These are phyloP conservation scores for Rhododendron henanense DNA, from an alignment of 148 eudicot species.

Conservation along the genomic window DNA sequence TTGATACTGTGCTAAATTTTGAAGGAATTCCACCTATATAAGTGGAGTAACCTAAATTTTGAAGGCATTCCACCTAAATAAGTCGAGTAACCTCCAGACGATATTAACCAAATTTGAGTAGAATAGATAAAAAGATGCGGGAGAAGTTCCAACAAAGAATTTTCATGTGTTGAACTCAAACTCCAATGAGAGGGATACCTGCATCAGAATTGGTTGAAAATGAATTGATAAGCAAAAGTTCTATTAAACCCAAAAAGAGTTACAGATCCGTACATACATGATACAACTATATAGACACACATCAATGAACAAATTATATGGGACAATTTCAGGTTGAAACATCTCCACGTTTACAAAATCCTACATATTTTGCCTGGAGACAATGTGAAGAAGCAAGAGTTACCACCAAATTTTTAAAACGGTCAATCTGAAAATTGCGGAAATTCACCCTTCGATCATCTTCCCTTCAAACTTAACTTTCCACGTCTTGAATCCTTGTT, in stretches of 20 bases:
- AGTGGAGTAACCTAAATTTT: no score
- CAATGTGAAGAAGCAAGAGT: neutral
- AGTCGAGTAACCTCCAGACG: neutral
- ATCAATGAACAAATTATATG: neutral
- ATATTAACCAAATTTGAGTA: neutral
- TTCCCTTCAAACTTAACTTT: neutral
- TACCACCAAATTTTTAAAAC: neutral
- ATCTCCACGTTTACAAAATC: neutral
- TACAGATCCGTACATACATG: neutral
- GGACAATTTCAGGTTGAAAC: neutral
- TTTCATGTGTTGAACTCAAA: neutral
- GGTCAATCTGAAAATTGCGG: neutral
- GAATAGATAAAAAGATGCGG: neutral
- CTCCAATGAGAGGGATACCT: neutral
- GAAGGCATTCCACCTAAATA: no score
- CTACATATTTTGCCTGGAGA: neutral
- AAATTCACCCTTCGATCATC: neutral
- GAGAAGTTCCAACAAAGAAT: neutral
- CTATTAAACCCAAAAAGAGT: neutral
- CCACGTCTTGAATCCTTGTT: neutral
- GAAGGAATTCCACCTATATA: neutral
- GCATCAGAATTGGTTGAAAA: neutral
- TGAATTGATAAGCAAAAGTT: neutral
- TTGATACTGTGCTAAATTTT: no score
- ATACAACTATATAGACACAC: neutral